Evolutionary conservation across 257 asterid genomes (phyloP), one percentile per base, ranked within the genome.

Genomic region (Ocimum tenuiflorum): DNA sequence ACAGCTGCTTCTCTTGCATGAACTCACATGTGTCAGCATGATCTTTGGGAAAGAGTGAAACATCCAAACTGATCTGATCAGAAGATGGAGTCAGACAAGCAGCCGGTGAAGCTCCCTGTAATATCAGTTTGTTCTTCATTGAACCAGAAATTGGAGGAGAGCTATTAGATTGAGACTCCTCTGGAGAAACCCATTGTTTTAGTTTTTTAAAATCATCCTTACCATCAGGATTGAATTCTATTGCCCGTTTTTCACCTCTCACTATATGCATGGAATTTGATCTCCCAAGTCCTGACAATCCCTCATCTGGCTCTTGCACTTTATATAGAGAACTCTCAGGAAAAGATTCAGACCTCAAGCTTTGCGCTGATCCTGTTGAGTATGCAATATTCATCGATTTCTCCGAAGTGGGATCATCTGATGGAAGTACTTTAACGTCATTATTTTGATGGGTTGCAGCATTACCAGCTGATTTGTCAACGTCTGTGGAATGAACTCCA

Each of bases 1-100:
- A 80, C 20, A 85, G 77, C 66, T 82, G 88, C 62, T 80, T 87
- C 77, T 82, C 95, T 78, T 79, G 82, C 39, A 85, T 56, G 73
- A 75, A 80, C 45, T 78, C 85, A 63, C 70, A 69, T 10, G 83
- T 61, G 13, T 75, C 83, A 36, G 73, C 35, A 12, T 65, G 78
- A 42, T 67, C 78, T 72, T 75, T 71, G 10, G 91, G 77, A 77
- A 78, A 74, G 41, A 78, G 73, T 46, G 91, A 72, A 60, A 83
- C 56, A 70, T 80, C 85, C 63, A 78, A 75, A 69, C 71, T 70
- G 54, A 43, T 83, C 56, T 82, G 80, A 67, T 83, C 91, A 68
- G 87, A 60, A 23, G 84, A 68, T 57, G 68, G 63, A 77, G 52
- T 57, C 59, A 22, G 60, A 48, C 70, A 72, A 63, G 56, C 69